Base-by-base conservation (phyloP, 164 flowering plant genomes). In the Stephania yunnanensis region DNA sequence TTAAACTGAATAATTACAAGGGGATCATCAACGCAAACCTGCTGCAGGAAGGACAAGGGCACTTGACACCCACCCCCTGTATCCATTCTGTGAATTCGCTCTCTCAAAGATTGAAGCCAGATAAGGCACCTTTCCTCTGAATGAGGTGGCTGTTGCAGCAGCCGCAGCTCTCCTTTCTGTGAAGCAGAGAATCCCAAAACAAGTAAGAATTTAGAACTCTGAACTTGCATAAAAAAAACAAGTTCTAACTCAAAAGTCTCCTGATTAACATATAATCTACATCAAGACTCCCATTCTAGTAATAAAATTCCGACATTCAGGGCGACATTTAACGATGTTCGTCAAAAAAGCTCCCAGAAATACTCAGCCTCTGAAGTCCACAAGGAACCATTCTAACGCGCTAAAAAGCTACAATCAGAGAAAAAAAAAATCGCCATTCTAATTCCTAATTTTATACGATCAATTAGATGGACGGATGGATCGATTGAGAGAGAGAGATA, bases 11-110 rank as follows among this genome's bases (percentile, higher is more conserved):
- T 19, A 20, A 73, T 9, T 73, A 73, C 22, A 55, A 74, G 36
- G 63, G 74, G 64, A 58, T 58, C 19, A 58, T 58, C 20, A 12
- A 58, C 1, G 64, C 19, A 73, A 81, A 95, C 99, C 98, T 91
- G 97, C 97, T 1, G 89, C 92, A 69, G 99, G 95, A 76, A 93
- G 84, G 30, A 89, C 92, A 73, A 93, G 84, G 20, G 83, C 85
- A 73, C 91, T 89, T 70, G 97, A 83, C 76, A 90, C 63, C 97
- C 98, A 96, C 71, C 81, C 83, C 42, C 84, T 79, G 31, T 87
- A 78, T 10, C 86, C 84, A 85, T 79, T 88, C 72, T 71, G 81
- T 12, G 90, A 86, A 69, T 80, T 82, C 12, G 81, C 75, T 58
- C 84, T 83, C 46, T 84, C 86, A 76, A 68, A 79, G 73, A 72